Base-by-base conservation (phyloP, 2,329 filamentous ascomycete genomes). In the Cladorrhinum sp. region DNA sequence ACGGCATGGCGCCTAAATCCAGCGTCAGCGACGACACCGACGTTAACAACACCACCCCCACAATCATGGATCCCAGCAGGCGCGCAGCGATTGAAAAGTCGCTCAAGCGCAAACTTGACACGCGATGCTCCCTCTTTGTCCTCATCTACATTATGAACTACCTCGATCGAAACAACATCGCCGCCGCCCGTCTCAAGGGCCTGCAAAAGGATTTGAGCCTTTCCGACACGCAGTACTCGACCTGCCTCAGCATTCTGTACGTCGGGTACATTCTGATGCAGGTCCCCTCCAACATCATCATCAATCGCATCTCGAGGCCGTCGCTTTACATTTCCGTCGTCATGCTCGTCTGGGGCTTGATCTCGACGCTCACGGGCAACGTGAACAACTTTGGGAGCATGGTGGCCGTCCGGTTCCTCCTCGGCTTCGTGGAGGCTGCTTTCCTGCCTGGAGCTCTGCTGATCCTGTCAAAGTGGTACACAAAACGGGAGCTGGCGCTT, bases 111-210 rank as follows among this genome's bases (percentile, higher is more conserved):
- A 92, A 91, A 75, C 85, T 92, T 58, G 90, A 92, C 70, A 67
- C 81, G 20, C 81, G 88, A 62, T 92, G 72, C 77, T 87, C 71
- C 77, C 83, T 89, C 66, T 83, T 92, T 60, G 84, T 92, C 52
- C 72, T 91, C 65, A 89, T 92, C 76, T 92, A 91, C 69, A 90
- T 92, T 71, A 79, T 89, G 74, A 91, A 92, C 74, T 92, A 90
- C 72, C 78, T 86, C 27, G 85, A 88, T 67, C 78, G 85, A 36
- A 88, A 88, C 71, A 88, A 89, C 72, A 88, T 90, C 64, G 86
- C 86, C 1, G 81, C 86, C 1, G 88, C 88, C 1, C 80, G 84
- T 22, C 78, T 90, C 56, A 84, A 85, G 69, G 86, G 87, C 5
- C 76, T 91, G 20, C 82, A 88, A 59, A 76, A 78, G 8, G 87